Evolutionary conservation across 768 basidiomycete species (phyloP).

Genomic region (Mycena latifolia): DNA sequence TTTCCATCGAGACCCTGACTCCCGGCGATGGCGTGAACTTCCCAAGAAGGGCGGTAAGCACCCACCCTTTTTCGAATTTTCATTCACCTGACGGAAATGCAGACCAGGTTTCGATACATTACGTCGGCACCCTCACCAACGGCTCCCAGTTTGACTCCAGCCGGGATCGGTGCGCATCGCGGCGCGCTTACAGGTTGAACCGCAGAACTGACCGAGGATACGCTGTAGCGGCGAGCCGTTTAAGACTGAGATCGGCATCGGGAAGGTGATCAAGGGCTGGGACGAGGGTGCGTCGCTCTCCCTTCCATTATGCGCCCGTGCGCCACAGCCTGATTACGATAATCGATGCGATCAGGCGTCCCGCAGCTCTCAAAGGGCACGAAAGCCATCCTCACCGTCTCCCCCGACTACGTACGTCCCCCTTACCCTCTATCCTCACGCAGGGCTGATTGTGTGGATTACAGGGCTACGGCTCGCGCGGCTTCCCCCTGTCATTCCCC

Average conservation of each 20-base stretch:
- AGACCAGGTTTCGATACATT: constrained; percentile 85
- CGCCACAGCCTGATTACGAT: constrained; percentile 24
- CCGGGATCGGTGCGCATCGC: constrained; percentile 70
- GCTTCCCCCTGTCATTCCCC: constrained; percentile 87
- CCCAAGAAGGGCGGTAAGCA: constrained; percentile 77
- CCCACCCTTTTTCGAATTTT: background rate
- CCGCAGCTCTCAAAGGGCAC: constrained; percentile 80
- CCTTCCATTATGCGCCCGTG: no score
- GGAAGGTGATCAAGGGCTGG: constrained; percentile 92
- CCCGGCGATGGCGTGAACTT: constrained; percentile 73
- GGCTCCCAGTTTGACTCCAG: constrained; percentile 83
- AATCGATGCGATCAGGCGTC: constrained; percentile 66
- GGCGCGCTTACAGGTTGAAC: background rate
- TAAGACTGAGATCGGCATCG: constrained; percentile 78
- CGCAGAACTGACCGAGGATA: background rate
- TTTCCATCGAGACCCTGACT: constrained; percentile 69
- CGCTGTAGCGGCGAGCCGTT: constrained; percentile 67
- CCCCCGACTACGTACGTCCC: constrained; percentile 83
- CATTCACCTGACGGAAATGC: background rate
- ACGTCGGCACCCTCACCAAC: constrained; percentile 76
- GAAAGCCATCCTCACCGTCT: constrained; percentile 75
- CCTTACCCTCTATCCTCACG: constrained; percentile 22
- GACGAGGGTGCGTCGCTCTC: constrained; percentile 74
- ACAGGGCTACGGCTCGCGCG: constrained; percentile 80
- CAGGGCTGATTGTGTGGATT: constrained; percentile 13